phyloP scores from a whole-genome alignment of 2,329 filamentous ascomycete genomes.

The Thielaviopsis euricoi region DNA sequence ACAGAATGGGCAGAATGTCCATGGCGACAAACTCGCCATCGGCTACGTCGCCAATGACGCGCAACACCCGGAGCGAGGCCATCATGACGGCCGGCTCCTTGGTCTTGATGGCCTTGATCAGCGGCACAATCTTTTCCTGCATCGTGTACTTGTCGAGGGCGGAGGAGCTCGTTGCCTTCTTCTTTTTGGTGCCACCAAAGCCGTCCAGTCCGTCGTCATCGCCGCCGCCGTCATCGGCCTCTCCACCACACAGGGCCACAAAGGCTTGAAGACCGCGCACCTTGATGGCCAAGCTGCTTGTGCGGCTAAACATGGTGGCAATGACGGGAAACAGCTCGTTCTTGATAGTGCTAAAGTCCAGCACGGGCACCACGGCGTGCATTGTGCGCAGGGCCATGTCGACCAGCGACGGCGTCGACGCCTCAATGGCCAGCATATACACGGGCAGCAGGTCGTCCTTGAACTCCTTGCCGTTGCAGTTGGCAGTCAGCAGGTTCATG shows the following conservation, averaged over 20 bases:
- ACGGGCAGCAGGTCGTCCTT: conserved; percentile 90
- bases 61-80: conserved; percentile 70
- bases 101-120: conserved; percentile 87
- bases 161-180: conserved; percentile 50
- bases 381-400: conserved; percentile 71
- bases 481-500: conserved; percentile 56
- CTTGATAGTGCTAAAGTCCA: conserved; percentile 95
- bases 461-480: conserved; percentile 81
- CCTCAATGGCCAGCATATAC: conserved; percentile 68
- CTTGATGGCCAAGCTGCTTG: conserved; percentile 87
- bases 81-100: conserved; percentile 98
- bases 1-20: conserved; percentile 77
- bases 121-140: conserved; percentile 87
- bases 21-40: conserved; percentile 86
- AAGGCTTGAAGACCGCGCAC: conserved; percentile 84
- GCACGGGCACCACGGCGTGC: conserved; percentile 63
- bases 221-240: conserved; percentile 29
- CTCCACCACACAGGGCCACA: conserved; percentile 72
- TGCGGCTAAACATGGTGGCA: conserved; percentile 78
- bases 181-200: conserved; percentile 36
- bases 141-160: conserved; percentile 96
- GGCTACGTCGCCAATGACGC: conserved; percentile 63
- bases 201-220: conserved; percentile 62
- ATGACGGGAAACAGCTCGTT: conserved; percentile 92
- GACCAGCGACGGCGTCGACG: conserved; percentile 73